These are phyloP conservation scores for Phyllosticta ampelicida DNA, from an alignment of 2,329 filamentous ascomycete genomes.

Conservation along the genomic window DNA sequence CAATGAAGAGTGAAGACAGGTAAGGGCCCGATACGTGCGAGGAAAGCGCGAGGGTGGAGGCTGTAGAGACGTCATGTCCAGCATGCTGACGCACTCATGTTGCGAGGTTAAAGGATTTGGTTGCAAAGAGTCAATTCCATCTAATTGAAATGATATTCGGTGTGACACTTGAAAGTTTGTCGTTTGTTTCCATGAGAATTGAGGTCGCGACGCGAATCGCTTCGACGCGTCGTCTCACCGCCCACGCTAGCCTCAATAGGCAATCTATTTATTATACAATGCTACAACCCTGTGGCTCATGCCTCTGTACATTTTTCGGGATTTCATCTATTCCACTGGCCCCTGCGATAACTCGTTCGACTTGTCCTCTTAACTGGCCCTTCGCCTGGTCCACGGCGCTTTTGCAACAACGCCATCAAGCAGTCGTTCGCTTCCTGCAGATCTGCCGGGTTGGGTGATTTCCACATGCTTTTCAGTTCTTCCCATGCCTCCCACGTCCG, in stretches of 20 bases:
- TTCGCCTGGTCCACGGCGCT: not conserved
- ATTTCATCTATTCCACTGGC: not conserved
- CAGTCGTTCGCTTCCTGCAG: constrained; percentile 19
- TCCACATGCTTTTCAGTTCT: constrained; percentile 31
- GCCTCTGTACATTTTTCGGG: not conserved
- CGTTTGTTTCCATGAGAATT: not conserved
- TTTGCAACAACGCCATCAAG: constrained; percentile 16
- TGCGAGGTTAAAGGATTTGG: not conserved
- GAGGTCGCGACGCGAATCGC: not conserved
- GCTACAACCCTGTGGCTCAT: not conserved
- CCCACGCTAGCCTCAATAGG: not conserved
- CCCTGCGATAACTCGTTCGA: not conserved
- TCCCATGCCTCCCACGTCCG: constrained; percentile 46
- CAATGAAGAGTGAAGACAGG: not conserved
- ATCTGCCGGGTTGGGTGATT: constrained; percentile 22
- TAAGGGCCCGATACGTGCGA: not conserved
- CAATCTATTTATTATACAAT: not conserved
- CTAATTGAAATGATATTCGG: not conserved
- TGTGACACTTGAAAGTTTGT: not conserved
- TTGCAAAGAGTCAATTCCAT: not conserved
- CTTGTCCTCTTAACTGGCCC: not conserved
- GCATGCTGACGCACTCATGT: not conserved
- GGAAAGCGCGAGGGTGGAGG: not conserved
- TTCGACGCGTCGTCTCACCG: not conserved
- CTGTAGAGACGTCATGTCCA: not conserved